These are phyloP conservation scores for Ogataea pilisensis DNA, from an alignment of 805 yeast species.

Conservation along the genomic window DNA sequence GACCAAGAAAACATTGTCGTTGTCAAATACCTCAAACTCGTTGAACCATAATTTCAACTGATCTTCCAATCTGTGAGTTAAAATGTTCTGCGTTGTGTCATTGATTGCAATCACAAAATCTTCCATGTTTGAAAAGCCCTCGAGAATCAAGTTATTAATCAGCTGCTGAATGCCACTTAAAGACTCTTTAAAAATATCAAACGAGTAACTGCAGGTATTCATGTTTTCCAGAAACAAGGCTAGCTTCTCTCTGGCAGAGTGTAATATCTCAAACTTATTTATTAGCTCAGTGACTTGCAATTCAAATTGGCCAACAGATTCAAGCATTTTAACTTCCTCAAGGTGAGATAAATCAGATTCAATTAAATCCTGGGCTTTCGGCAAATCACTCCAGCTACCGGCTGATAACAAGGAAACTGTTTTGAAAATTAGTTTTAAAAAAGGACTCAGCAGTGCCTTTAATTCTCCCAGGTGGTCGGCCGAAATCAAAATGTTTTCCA, in stretches of 20 bases:
- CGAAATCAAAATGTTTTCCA: conserved; percentile 22
- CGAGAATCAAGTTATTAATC: conserved; percentile 33
- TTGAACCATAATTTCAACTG: conserved; percentile 12
- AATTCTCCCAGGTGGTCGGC: conserved; percentile 35
- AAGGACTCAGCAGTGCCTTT: conserved; percentile 34
- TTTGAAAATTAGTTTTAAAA: conserved; percentile 25
- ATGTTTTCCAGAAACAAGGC: conserved; percentile 21
- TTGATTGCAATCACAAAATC: conserved; percentile 34
- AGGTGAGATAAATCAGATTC: conserved; percentile 22
- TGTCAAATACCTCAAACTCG: conserved; percentile 6
- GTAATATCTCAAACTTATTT: conserved; percentile 28
- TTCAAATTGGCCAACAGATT: conserved; percentile 32
- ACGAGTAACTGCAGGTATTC: conserved; percentile 24
- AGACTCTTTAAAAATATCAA: conserved; percentile 10
- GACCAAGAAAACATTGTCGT: conserved; percentile 33
- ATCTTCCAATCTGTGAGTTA: conserved; percentile 27
- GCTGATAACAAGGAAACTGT: conserved; percentile 33
- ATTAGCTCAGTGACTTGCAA: conserved; percentile 27
- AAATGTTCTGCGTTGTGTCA: conserved; percentile 21
- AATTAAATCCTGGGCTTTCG: conserved; percentile 45
- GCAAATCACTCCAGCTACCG: conserved; percentile 51
- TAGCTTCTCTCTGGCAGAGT: conserved; percentile 27
- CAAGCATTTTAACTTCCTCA: conserved; percentile 28
- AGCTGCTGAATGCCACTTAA: conserved; percentile 32
- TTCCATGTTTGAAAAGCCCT: conserved; percentile 33